These are phyloP conservation scores for Saccharomyces hybrid DNA, from an alignment of 1,139 yeast genomes.

Conservation along the genomic window DNA sequence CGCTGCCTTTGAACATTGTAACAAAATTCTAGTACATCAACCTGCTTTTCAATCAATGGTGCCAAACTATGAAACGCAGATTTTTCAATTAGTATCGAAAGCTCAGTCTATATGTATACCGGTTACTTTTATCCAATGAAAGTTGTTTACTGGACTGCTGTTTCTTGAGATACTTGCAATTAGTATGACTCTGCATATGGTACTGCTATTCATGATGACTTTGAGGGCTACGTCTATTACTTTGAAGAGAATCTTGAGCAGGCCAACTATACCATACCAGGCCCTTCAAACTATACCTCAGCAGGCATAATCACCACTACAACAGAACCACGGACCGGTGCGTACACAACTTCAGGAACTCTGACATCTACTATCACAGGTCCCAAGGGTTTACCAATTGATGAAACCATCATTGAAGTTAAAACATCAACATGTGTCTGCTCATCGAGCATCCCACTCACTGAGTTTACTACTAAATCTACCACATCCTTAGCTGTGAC, in stretches of 20 bases:
- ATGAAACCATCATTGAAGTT: background rate
- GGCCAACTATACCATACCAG: background rate
- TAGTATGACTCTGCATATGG: background rate
- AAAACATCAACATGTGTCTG: background rate
- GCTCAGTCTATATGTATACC: slow-evolving; percentile 1
- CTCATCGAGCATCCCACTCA: background rate
- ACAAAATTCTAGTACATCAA: background rate
- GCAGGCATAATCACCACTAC: background rate
- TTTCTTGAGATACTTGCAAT: background rate
- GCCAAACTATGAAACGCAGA: slow-evolving; percentile 4
- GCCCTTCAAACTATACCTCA: background rate
- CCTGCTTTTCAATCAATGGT: slow-evolving; percentile 7
- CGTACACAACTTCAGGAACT: background rate
- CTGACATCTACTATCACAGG: background rate
- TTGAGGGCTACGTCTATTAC: background rate
- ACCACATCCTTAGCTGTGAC: background rate
- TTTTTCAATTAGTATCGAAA: background rate
- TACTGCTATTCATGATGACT: background rate
- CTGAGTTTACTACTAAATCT: background rate
- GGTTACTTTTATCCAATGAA: slow-evolving; percentile 27
- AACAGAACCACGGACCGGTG: background rate
- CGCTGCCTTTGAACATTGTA: slow-evolving; percentile 30
- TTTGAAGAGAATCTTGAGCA: background rate
- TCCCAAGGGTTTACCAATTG: background rate
- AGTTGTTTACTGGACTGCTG: slow-evolving; percentile 15